Conservation (phyloP, 2,329 filamentous ascomycete genomes). For the Colletotrichum graminicola region DNA sequence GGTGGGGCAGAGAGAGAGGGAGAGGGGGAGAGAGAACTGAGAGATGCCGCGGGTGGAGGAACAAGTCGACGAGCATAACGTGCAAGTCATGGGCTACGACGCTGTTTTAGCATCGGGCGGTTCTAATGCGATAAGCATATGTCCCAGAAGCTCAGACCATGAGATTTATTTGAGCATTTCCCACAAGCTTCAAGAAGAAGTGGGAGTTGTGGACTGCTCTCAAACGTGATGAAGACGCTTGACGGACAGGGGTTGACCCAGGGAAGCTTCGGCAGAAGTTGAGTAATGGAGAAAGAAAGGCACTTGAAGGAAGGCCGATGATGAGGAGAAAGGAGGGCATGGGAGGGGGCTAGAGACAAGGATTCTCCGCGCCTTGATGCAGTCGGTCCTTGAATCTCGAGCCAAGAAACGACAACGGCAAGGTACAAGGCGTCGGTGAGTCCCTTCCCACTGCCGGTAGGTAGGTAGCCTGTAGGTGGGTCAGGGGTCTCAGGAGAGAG, state of each 20-base stretch:
- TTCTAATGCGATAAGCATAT: not conserved
- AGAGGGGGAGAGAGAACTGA: not conserved
- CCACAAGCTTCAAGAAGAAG: not conserved
- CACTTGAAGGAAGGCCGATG: not conserved
- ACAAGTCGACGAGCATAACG: not conserved
- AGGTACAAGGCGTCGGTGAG: slow-evolving; percentile 6
- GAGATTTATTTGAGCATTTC: slow-evolving; percentile 3
- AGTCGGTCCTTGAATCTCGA: slow-evolving; percentile 10
- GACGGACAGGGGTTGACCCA: slow-evolving; percentile 25
- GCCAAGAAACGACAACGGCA: slow-evolving; percentile 25
- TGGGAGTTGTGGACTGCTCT: not conserved
- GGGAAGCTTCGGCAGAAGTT: slow-evolving; percentile 5
- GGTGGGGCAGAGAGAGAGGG: not conserved
- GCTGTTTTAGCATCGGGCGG: slow-evolving; percentile 21
- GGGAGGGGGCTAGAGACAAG: slow-evolving; percentile 5
- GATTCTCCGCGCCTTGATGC: slow-evolving; percentile 38
- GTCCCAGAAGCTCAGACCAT: slow-evolving; percentile 28
- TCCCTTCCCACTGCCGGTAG: not conserved
- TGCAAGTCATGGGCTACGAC: slow-evolving; percentile 15
- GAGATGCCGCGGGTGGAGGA: not conserved
- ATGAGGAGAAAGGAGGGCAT: not conserved
- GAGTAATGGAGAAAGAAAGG: not conserved
- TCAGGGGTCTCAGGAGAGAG: not conserved
- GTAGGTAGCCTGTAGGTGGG: too few species aligned
- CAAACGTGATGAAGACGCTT: slow-evolving; percentile 15